Evolutionary conservation across 148 eudicot species (phyloP).

Genomic region (Persicaria tinctoria): DNA sequence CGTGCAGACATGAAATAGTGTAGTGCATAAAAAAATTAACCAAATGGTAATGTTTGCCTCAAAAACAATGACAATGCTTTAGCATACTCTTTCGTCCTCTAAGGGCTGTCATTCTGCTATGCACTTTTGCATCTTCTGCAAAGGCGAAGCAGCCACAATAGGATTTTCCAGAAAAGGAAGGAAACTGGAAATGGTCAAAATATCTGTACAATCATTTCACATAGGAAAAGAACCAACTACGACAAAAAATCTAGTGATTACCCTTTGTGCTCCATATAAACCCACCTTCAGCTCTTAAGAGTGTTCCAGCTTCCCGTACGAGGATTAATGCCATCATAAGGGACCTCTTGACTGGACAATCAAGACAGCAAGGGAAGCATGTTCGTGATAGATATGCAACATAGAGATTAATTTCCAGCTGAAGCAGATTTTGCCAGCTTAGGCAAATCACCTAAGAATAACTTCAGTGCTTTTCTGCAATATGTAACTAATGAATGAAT

Average conservation of each 20-base stretch:
- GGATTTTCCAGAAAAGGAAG: conserved; percentile 5
- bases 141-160: conserved; percentile 10
- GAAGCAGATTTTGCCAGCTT: conserved; percentile 1
- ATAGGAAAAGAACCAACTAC: conserved; percentile 8
- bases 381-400: conserved; percentile 3
- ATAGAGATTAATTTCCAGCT: not conserved
- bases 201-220: conserved; percentile 13
- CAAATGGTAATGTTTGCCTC: not conserved
- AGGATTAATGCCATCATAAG: not conserved
- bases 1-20: not conserved
- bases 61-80: not conserved
- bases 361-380: not conserved
- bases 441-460: conserved; percentile 1
- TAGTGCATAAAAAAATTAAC: not conserved
- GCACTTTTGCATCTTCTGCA: conserved; percentile 12
- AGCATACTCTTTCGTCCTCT: not conserved
- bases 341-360: not conserved
- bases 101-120: conserved; percentile 8
- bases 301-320: not conserved
- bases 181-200: not conserved
- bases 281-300: not conserved
- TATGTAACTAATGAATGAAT: not conserved
- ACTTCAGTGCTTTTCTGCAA: not conserved
- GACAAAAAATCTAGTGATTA: conserved; percentile 4
- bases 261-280: not conserved